These are phyloP conservation scores for Chloris gayana DNA, from an alignment of 176 grass and related monocot species.

Conservation along the genomic window DNA sequence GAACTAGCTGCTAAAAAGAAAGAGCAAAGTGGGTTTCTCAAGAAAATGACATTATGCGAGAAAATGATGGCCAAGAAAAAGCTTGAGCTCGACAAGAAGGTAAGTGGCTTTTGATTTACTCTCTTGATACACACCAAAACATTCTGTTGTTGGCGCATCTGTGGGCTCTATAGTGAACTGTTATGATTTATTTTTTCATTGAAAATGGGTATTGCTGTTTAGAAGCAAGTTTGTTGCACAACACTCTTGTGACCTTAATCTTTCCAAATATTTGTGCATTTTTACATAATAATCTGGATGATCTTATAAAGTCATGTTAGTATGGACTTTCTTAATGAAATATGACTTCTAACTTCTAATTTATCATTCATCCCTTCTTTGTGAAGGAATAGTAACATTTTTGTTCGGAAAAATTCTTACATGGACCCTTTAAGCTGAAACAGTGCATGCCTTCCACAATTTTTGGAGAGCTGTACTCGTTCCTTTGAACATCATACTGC, in stretches of 20 bases:
- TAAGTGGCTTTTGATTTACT: conserved; percentile 33
- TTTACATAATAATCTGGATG: conserved; percentile 7
- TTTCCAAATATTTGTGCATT: conserved; percentile 3
- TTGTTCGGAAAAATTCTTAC: background rate
- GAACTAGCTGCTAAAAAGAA: conserved; percentile 80
- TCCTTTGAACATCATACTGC: conserved; percentile 2
- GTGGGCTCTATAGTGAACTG: background rate
- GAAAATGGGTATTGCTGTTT: background rate
- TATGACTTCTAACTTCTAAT: background rate
- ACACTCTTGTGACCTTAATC: background rate
- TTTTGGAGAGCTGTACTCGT: conserved; percentile 2
- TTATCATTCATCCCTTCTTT: background rate
- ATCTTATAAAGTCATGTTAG: background rate
- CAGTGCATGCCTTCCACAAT: background rate
- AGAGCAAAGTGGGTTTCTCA: conserved; percentile 87
- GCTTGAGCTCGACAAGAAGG: conserved; percentile 93
- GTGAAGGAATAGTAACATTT: background rate
- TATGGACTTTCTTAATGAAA: background rate
- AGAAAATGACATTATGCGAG: conserved; percentile 80
- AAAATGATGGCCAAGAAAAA: conserved; percentile 88
- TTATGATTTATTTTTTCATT: background rate
- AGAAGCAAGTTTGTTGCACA: background rate
- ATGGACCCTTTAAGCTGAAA: conserved; percentile 27
- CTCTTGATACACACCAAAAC: conserved; percentile 8
- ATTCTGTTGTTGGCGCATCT: background rate